Evolutionary conservation across 768 basidiomycete species (phyloP), one percentile per base, ranked within the genome.

Genomic region (Lactarius hatsudake): DNA sequence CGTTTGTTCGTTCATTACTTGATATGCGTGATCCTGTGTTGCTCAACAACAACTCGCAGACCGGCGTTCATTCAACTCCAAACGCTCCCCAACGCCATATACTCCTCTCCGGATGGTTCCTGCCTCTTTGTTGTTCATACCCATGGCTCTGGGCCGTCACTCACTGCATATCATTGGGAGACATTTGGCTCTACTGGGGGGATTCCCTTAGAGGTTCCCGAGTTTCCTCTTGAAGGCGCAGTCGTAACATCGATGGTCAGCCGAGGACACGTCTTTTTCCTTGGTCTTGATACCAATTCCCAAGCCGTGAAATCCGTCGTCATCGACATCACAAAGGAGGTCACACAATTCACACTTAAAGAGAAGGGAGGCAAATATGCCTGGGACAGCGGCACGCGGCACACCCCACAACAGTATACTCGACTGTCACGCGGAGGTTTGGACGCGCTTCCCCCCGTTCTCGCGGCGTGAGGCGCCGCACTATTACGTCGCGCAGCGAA

Each of bases 331-430:
- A 85, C 84, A 4, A 82, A 81, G 59, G 84, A 83, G 63, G 74
- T 79, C 9, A 86, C 86, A 1, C 84, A 86, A 63, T 87, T 84
- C 65, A 79, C 77, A 60, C 87, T 88, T 77, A 78, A 79, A 64
- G 79, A 82, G 65, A 81, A 78, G 42, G 81, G 78, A 0, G 40
- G 38, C 26, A 72, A 72, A 10, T 63, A 64, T 7, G 55, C 69
- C 8, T 58, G 71, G 34, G 65, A 38, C 36, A 66, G 73, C 5
- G 64, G 63, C 38, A 58, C 63, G 5, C 64, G 53, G 9, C n/a
- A 45, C 10, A 79, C 78, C 2, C 70, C 80, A 86, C 64, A 87
- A 86, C 64, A 63, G 58, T 23, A 36, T 67, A 17, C 66, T 67
- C 20, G 62, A 67, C 36, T 63, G 66, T 56, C 66, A 67, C 26